Evolutionary conservation across 768 basidiomycete genomes (phyloP).

Genomic region (Mycena galopus): DNA sequence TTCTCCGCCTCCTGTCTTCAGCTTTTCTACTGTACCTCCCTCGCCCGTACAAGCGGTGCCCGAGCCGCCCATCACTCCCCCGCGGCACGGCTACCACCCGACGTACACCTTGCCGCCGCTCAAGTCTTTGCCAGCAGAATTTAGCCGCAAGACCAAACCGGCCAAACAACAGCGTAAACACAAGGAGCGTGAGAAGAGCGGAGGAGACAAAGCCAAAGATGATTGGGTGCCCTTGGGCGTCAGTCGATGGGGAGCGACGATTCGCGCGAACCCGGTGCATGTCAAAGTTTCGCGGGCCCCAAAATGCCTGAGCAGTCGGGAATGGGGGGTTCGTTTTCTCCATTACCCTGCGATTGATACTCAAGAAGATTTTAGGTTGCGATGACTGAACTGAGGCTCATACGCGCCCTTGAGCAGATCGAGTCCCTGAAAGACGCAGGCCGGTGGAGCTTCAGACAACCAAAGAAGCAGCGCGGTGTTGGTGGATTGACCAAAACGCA

Average conservation of each 20-base stretch:
- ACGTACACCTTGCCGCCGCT: slow-evolving; percentile 63
- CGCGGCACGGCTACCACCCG: slow-evolving; percentile 51
- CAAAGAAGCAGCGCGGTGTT: slow-evolving; percentile 91
- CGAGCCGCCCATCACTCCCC: slow-evolving; percentile 26
- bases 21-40: slow-evolving; percentile 35
- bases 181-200: slow-evolving; percentile 59
- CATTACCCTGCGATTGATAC: neutral
- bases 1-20: slow-evolving; percentile 44
- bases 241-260: slow-evolving; percentile 78
- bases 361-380: slow-evolving; percentile 71
- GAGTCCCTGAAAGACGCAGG: slow-evolving; percentile 85
- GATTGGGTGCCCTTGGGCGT: slow-evolving; percentile 77
- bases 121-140: slow-evolving; percentile 63
- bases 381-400: slow-evolving; percentile 80
- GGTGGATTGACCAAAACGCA: slow-evolving; percentile 84
- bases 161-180: slow-evolving; percentile 63
- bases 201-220: slow-evolving; percentile 50
- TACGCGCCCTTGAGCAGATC: slow-evolving; percentile 87
- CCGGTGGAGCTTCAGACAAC: slow-evolving; percentile 94
- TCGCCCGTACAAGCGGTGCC: slow-evolving; percentile 36
- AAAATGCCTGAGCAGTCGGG: slow-evolving; percentile 83
- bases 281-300: slow-evolving; percentile 75
- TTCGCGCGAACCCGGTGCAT: slow-evolving; percentile 83
- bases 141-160: slow-evolving; percentile 61
- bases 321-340: slow-evolving; percentile 80